Evolutionary conservation across 177 flowering plant species (phyloP), one percentile per base, ranked within the genome.

Genomic region (Tripterygium wilfordii): DNA sequence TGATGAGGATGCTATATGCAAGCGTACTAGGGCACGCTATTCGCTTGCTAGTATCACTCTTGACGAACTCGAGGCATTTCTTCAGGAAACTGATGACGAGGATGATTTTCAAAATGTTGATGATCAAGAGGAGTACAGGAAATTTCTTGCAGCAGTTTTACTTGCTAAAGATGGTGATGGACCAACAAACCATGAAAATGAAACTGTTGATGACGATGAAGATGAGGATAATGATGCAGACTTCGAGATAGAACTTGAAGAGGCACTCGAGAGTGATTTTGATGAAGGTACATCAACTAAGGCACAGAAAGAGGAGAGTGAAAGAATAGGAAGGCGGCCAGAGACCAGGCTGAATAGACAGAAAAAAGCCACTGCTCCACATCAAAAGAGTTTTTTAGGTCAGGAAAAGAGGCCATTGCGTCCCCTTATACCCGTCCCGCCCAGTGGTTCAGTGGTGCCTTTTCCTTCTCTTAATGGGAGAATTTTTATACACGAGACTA

Each of bases 201-300:
- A 57, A 28, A 69, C 58, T 55, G 64, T 40, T 28, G 77, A 82
- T 43, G 92, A 87, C 57, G 95, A 85, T 43, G 96, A 85, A 49
- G 96, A 85, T 64, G 98, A 92, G 64, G 96, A 88, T 29, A 89
- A 79, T 65, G 99, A 92, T 75, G 96, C 95, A 3, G 99, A 92
- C 57, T 92, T 92, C 68, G 97, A 89, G 75, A 62, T 89, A 35
- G 99, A 89, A 62, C 78, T 92, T 49, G 97, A 89, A 58, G 96
- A 89, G 66, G 85, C 88, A 36, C 75, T 92, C 48, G 97, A 86
- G 65, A 89, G 97, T 66, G 96, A 86, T 19, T 45, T 41, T 48
- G 99, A 92, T 61, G 90, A 76, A 49, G 63, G 28, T 40, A 31
- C 28, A 20, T 29, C n/a, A 36, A 58, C 36, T 10, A 54, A 57